Evolutionary conservation across 1,284 basidiomycete species (phyloP), one percentile per base, ranked within the genome.

Genomic region (Puccinia triticina): DNA sequence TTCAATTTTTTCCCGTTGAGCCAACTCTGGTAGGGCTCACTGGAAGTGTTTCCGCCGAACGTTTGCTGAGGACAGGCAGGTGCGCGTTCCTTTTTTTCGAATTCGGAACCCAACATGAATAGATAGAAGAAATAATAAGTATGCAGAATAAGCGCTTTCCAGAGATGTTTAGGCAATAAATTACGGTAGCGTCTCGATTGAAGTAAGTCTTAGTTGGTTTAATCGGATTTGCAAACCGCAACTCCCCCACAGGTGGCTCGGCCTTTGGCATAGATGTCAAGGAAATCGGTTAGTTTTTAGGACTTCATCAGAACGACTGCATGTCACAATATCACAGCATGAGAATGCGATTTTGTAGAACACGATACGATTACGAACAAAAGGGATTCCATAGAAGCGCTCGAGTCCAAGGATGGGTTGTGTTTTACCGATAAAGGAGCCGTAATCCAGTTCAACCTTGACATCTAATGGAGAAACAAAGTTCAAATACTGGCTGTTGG

Each of bases 321-420:
- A n/a, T 57, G 26, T 14, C 34, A 16, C 11, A 12, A 66, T 34
- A 66, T 18, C 23, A 2, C 8, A 34, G n/a, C 18, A 55, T 1
- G 34, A 59, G 34, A 64, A 64, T 76, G 43, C 16, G 23, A n/a
- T 1, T 4, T 67, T 67, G 8, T 23, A 59, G 16, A 5, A 59
- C 16, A 34, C n/a, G n/a, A n/a, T n/a, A n/a, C n/a, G 50, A 53
- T 57, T 66, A 69, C 72, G 11, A 10, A 82, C 72, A 29, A 66
- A 82, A 23, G 80, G 80, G 11, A 82, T 76, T 23, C 80, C 80
- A 55, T 74, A 82, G 66, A 82, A 82, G 53, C 61, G 73, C 40
- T 82, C 80, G 8, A 82, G 57, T 0, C 50, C n/a, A 57, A 61
- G 7, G 12, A 46, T 8, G 26, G 32, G 57, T 16, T 71, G 29